Evolutionary conservation across 116 monocot species (phyloP).

Genomic region (Dioscorea cayenensis): DNA sequence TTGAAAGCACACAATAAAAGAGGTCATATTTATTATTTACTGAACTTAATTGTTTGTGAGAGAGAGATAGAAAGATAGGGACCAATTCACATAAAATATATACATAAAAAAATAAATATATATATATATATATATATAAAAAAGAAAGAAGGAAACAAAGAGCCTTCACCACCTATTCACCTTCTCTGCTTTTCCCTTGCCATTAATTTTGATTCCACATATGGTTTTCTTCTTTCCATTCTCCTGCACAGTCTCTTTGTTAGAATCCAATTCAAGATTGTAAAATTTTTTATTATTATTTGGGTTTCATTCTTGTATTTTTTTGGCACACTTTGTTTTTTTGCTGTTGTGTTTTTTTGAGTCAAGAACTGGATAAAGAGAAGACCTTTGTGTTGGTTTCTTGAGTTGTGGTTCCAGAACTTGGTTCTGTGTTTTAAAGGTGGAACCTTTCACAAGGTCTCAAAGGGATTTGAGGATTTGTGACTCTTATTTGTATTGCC

Average conservation of each 20-base stretch:
- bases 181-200: conserved; percentile 13
- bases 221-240: conserved; percentile 31
- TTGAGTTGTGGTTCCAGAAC: background rate
- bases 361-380: background rate
- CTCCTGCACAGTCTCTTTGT: conserved; percentile 27
- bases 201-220: conserved; percentile 49
- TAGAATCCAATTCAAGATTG: conserved; percentile 30
- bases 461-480: background rate
- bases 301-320: conserved; percentile 2
- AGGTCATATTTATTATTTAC: background rate
- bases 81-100: background rate
- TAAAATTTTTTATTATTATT: conserved; percentile 3
- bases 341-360: background rate
- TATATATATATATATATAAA: background rate
- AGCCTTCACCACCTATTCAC: background rate
- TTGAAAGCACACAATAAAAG: no score
- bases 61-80: background rate
- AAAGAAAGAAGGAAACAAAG: background rate
- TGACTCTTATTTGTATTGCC: background rate
- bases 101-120: background rate
- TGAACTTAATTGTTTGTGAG: background rate
- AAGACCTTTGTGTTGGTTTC: background rate
- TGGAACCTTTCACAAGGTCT: background rate
- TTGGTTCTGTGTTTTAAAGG: background rate
- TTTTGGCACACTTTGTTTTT: background rate